Evolutionary conservation across 768 basidiomycete genomes (phyloP).

Genomic region (Tephrocybe sp.): DNA sequence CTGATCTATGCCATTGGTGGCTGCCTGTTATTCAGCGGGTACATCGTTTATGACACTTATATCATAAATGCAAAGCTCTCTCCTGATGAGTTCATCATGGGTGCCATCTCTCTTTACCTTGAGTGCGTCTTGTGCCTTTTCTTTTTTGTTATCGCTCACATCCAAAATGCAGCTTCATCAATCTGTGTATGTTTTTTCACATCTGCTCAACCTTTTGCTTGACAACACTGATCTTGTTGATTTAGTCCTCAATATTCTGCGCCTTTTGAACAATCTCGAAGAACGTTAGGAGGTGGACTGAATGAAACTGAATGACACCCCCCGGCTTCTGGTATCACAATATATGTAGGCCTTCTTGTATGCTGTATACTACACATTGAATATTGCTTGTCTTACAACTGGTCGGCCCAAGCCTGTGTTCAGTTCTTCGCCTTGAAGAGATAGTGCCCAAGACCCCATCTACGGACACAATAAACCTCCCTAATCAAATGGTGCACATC

Average conservation of each 20-base stretch:
- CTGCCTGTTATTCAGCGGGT: conserved; percentile 85
- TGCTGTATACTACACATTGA: conserved; percentile 7
- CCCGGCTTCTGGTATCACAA: neutral
- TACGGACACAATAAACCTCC: conserved; percentile 18
- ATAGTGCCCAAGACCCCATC: conserved; percentile 61
- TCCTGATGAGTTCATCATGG: conserved; percentile 93
- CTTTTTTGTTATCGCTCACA: conserved; percentile 5
- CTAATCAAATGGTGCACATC: conserved; percentile 7
- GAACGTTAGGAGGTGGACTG: conserved; percentile 42
- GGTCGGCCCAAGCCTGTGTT: neutral
- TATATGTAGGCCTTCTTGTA: neutral
- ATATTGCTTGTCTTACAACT: neutral
- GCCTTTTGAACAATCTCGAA: conserved; percentile 66
- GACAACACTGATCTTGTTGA: conserved; percentile 9
- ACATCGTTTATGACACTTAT: conserved; percentile 90
- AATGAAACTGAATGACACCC: neutral
- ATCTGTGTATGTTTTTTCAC: conserved; percentile 68
- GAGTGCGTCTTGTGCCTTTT: conserved; percentile 56
- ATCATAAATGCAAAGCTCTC: conserved; percentile 84
- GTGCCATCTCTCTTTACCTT: conserved; percentile 89
- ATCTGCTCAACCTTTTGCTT: neutral
- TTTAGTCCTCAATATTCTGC: conserved; percentile 81
- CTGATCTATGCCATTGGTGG: conserved; percentile 78
- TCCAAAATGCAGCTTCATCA: conserved; percentile 63
- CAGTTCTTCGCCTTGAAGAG: conserved; percentile 41